Conservation (phyloP, 139 green algal genomes). For the Volvox africanus region DNA sequence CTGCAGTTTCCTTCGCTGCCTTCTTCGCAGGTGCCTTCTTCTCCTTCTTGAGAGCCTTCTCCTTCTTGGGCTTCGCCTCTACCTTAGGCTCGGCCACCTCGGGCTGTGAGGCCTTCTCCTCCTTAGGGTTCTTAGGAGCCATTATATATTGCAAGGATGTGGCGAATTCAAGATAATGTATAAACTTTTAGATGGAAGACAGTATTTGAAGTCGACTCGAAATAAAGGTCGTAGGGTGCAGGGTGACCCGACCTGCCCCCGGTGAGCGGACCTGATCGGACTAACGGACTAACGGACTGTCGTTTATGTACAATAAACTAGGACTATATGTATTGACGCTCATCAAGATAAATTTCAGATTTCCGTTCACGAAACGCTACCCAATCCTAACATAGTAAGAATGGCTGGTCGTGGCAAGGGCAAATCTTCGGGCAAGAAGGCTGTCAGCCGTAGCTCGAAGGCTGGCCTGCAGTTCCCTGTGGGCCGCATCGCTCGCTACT, state of each 20-base stretch:
- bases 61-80: slow-evolving; percentile 1
- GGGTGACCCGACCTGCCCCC: neutral
- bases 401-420: slow-evolving; percentile 34
- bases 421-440: slow-evolving; percentile 41
- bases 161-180: neutral
- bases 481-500: slow-evolving; percentile 84
- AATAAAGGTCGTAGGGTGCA: neutral
- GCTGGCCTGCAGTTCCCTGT: slow-evolving; percentile 93
- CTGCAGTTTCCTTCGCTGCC: neutral
- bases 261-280: neutral
- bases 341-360: neutral
- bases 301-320: neutral
- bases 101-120: neutral
- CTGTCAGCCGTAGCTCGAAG: slow-evolving; percentile 87
- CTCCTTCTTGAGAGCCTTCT: slow-evolving; percentile 20
- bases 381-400: neutral
- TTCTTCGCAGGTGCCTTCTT: slow-evolving; percentile 24
- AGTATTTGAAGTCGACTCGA: neutral
- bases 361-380: too few species aligned
- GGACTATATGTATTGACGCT: neutral
- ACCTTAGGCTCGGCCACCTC: slow-evolving; percentile 17
- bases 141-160: neutral
- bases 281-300: neutral
- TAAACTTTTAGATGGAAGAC: neutral
- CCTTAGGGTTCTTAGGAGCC: slow-evolving; percentile 3